Base-by-base conservation (phyloP, 2,329 filamentous ascomycete species). In the Hirsutella minnesotensis region DNA sequence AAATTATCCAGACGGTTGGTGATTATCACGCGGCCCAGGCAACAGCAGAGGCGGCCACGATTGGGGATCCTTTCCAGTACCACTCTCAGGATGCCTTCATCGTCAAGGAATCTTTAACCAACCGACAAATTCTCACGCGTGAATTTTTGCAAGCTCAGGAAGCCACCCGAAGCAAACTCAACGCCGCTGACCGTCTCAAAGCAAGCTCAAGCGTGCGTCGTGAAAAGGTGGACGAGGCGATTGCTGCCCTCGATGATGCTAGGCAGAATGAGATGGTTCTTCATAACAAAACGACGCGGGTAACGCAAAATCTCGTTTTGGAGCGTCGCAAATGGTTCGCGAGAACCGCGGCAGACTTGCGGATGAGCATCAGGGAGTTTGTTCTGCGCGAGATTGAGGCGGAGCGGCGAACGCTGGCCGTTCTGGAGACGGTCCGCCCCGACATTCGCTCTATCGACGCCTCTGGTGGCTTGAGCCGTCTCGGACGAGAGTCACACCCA, bases 181-280 rank as follows among this genome's bases (percentile, higher is more conserved):
- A 81, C 49, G 86, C 89, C 1, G 88, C 89, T 1, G 89, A 96
- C 61, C 79, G 92, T 37, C 73, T 98, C 47, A 95, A 94, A 59
- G 79, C 82, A 16, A 87, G 81, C 60, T 84, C 86, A 15, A 92
- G 81, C 45, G 89, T 98, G 30, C 83, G 87, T 48, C 77, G 84
- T 30, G 92, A 98, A 58, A 98, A 96, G 67, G 92, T 96, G 22
- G 92, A 98, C 59, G 92, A 98, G 64, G 92, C 92, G n/a, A 94
- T 98, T 55, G 75, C 80, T 16, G 77, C 87, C 4, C 74, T 96
- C 4, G 88, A 95, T 49, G 92, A 96, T 57, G 92, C 92, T 4
- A 76, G 83, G 43, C 81, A 76, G 49, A 79, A 85, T 51, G 92
- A 98, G 64, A 70, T 79, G 13, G 85, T 88, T 55, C 76, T 98